Evolutionary conservation across 768 basidiomycete genomes (phyloP), one percentile per base, ranked within the genome.

Genomic region (Macrolepiota dolichaula): DNA sequence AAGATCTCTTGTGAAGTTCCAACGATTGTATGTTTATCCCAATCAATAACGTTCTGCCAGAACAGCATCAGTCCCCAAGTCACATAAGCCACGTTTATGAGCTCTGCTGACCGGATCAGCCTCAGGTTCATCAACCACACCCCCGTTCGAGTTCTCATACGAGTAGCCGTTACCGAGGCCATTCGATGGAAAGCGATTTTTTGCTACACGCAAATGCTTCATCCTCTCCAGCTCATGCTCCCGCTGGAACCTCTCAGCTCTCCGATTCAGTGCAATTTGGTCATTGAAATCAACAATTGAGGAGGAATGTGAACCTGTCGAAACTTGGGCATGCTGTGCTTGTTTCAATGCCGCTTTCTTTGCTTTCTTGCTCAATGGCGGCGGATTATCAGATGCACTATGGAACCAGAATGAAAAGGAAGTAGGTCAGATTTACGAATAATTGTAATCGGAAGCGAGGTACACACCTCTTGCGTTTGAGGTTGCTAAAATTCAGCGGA

Each of bases 21-120:
- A 59, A 96, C 94, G 67, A 99, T 98, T 6, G 96, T 98, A 73
- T 87, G 82, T 61, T 86, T 86, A 77, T 99, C 97, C 97, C 97
- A 99, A 71, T 96, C 89, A 56, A 94, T 88, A 9, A 96, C 95
- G 68, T 96, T 96, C 96, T 98, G 59, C 51, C 52, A 58, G 25
- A 52, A 37, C 42, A 65, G 15, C 37, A 51, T 50, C 32, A 59
- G 24, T 40, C 32, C 25, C 32, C 29, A 53, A 19, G 36, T 24
- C 12, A 9, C 25, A 32, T 15, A 47, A 35, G n/a, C 38, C 56
- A 24, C 7, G 29, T 7, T 32, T 13, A 46, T 25, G 40, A 52
- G 32, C n/a, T 51, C 44, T 22, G 79, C 88, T 46, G 68, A 92
- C 89, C 61, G 87, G 84, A 70, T 88, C 84, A 58, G 80, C 85